Base-by-base conservation (phyloP, 1,284 basidiomycete species). In the Ustilago trichophora region DNA sequence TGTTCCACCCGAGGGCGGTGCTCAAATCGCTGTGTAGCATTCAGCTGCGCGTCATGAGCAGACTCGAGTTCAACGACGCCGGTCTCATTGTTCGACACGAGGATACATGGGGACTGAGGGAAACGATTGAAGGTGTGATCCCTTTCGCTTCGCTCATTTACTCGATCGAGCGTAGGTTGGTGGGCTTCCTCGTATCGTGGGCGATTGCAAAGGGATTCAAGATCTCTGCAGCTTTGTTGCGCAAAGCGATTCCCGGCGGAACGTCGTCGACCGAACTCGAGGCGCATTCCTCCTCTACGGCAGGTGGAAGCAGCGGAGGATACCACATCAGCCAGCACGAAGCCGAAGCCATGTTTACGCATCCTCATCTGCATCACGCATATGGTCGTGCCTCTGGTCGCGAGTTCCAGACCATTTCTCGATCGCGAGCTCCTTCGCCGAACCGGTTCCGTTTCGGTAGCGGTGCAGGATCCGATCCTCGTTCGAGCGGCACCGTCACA, bases 21-120 rank as follows among this genome's bases (percentile, higher is more conserved):
- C 65, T 81, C 32, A 73, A 64, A 32, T 59, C 56, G 31, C 33
- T 81, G 6, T 76, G 70, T 50, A 76, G 75, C n/a, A 72, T 81
- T 41, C 71, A 80, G 54, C 53, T 81, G 33, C 73, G 77, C 26
- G 37, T 81, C 15, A 72, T 81, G 73, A 80, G 76, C 41, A 71
- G 80, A 1, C 66, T 81, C 24, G 80, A 81, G 58, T 81, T 81
- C 66, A 81, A 81, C 63, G 80, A 81, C 35, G 76, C 71, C 31
- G 80, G 80, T 15, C 60, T 73, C 16, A 79, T 81, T 33, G 78
- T 80, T 3, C 62, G 76, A 22, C 80, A 81, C 51, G 80, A 81
- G 38, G 80, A 81, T 43, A 77, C 75, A 6, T 81, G 80, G 80
- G 75, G 80, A 8, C 22, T 80, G 46, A 63, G 78, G 6, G 80